Conservation (phyloP, 2,329 filamentous ascomycete genomes). For the Fusarium subglutinans region DNA sequence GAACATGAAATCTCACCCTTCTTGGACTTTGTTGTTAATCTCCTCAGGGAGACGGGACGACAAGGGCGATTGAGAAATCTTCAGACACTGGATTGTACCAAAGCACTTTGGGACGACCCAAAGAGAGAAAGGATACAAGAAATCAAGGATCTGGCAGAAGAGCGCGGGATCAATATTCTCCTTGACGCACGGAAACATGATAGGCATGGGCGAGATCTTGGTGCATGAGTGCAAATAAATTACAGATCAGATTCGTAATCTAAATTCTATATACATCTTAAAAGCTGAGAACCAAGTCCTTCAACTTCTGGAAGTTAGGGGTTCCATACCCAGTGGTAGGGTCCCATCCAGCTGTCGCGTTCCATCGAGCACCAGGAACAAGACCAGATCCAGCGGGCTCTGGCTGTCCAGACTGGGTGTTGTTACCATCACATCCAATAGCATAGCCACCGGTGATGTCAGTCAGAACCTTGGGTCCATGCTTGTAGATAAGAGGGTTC, state of each 20-base stretch:
- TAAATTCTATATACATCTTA: background rate
- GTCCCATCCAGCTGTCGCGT: constrained; percentile 36
- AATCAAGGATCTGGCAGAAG: background rate
- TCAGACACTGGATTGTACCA: background rate
- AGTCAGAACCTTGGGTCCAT: constrained; percentile 26
- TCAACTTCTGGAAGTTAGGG: constrained; percentile 35
- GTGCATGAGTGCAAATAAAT: rapidly evolving
- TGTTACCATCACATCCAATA: constrained; percentile 44
- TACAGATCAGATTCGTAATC: background rate
- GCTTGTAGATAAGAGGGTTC: constrained; percentile 56
- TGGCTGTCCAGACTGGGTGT: constrained; percentile 20
- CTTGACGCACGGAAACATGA: background rate
- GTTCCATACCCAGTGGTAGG: constrained; percentile 33
- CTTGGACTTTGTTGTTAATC: background rate
- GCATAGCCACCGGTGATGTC: constrained; percentile 46
- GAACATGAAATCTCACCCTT: background rate
- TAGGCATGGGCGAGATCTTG: background rate
- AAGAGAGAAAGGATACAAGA: background rate
- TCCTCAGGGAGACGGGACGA: background rate
- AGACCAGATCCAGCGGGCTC: constrained; percentile 24
- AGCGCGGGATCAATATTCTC: background rate
- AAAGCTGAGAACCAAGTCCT: constrained; percentile 9
- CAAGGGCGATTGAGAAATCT: background rate
- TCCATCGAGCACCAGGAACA: constrained; percentile 33
- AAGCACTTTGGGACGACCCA: background rate